Evolutionary conservation across 2,329 filamentous ascomycete genomes (phyloP).

Genomic region (Stylonectria norvegica): DNA sequence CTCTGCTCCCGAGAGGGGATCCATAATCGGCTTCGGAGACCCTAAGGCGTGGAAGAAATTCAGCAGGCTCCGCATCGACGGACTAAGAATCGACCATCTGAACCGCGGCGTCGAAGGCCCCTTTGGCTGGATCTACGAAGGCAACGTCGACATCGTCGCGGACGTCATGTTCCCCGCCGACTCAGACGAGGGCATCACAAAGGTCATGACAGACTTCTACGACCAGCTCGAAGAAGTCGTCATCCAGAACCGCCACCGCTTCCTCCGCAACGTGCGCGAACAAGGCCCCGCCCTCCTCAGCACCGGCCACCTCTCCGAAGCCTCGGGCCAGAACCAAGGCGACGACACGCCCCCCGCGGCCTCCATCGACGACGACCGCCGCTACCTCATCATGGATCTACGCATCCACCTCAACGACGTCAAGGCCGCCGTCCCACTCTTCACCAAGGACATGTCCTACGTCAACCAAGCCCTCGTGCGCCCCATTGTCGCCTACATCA

Average conservation of each 20-base stretch:
- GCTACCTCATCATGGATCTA: slow-evolving; percentile 89
- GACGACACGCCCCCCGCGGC: slow-evolving; percentile 7
- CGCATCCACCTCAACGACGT: slow-evolving; percentile 95
- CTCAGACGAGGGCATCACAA: slow-evolving; percentile 80
- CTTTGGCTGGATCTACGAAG: slow-evolving; percentile 97
- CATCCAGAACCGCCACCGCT: slow-evolving; percentile 67
- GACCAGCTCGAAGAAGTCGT: slow-evolving; percentile 93
- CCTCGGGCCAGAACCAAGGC: slow-evolving; percentile 15
- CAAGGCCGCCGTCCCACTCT: slow-evolving; percentile 86
- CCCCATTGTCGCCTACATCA: slow-evolving; percentile 97
- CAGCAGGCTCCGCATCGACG: slow-evolving; percentile 86
- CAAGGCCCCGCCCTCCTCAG: slow-evolving; percentile 26
- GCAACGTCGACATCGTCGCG: slow-evolving; percentile 92
- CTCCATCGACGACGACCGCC: slow-evolving; percentile 56
- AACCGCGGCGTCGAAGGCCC: slow-evolving; percentile 91
- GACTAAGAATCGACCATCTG: slow-evolving; percentile 89
- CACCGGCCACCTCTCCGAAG: slow-evolving; percentile 34
- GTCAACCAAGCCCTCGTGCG: slow-evolving; percentile 93
- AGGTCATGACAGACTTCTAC: slow-evolving; percentile 96
- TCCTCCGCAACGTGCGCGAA: slow-evolving; percentile 49
- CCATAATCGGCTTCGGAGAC: slow-evolving; percentile 57
- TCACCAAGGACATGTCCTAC: slow-evolving; percentile 88
- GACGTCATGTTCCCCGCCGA: slow-evolving; percentile 94
- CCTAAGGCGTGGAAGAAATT: slow-evolving; percentile 90
- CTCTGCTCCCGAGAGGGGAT: slow-evolving; percentile 53